A percentile compares a stretch with the other conserved stretches of the same genome.
Evolutionary conservation across 2,329 filamentous ascomycete genomes (phyloP).

Genomic region (Beauveria australis): DNA sequence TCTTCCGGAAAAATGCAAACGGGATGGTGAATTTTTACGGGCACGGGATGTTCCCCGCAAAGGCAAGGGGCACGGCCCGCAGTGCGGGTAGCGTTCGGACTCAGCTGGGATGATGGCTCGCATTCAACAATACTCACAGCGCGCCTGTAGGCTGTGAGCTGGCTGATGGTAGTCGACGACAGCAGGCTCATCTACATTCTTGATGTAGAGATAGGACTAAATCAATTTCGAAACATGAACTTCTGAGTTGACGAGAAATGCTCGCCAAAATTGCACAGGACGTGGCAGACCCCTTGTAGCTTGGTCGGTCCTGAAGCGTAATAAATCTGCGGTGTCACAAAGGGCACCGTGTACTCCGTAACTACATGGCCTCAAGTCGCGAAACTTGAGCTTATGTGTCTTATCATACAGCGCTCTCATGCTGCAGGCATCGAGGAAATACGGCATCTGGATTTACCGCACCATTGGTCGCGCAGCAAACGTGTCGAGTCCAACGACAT

Average conservation of each 20-base stretch:
- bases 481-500: background rate
- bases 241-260: background rate
- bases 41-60: background rate
- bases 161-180: too few species aligned
- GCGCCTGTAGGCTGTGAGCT: too few species aligned
- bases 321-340: background rate
- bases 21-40: background rate
- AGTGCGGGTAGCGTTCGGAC: background rate
- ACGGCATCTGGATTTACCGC: background rate
- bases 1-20: background rate
- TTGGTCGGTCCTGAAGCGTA: background rate
- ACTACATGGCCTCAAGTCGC: background rate
- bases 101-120: background rate
- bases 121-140: too few species aligned
- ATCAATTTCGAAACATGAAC: background rate
- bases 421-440: background rate
- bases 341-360: too few species aligned
- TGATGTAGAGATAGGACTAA: too few species aligned
- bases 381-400: background rate
- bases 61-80: slow-evolving; percentile 1
- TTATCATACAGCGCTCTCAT: background rate
- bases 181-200: too few species aligned
- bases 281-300: background rate
- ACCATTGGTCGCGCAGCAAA: too few species aligned
- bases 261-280: background rate